Evolutionary conservation across 2,329 filamentous ascomycete genomes (phyloP), one percentile per base, ranked within the genome.

Genomic region (Colletotrichum viniferum): DNA sequence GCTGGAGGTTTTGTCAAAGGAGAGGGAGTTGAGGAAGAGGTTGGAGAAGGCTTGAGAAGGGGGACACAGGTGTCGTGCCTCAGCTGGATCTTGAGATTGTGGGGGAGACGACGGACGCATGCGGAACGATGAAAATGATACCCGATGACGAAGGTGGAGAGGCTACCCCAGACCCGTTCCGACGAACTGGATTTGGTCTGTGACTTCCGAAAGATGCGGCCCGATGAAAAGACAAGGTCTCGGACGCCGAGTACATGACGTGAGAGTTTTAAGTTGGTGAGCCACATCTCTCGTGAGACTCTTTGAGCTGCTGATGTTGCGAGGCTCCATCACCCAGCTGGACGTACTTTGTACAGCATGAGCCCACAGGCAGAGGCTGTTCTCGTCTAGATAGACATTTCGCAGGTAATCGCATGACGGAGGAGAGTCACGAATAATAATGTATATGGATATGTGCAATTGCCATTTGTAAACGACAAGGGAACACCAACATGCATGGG

Each of bases 1-100:
- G 87, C 82, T 98, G 80, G 95, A 98, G 86, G 94, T 95, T n/a
- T 89, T 92, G 79, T 96, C 98, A 81, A 92, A 91, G 83, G 90
- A 92, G 85, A 85, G 90, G 77, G 90, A 92, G 83, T 79, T 92
- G 80, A 83, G 89, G 78, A 87, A 89, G 82, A 83, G 87, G 77
- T 78, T 91, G 60, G 88, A 89, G 21, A 79, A 79, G 71, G 77
- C 80, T n/a, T 83, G 80, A 76, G n/a, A 28, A 18, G n/a, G 13
- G 14, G 36, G 14, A 48, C 14, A 14, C 24, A n/a, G 10, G n/a
- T 14, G 18, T 14, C 21, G 28, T 34, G n/a, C 32, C 24, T 9
- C 32, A 18, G 61, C 34, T 26, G 61, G 61, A 43, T 21, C 18
- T 43, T 14, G 58, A 52, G 18, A 16, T 28, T 13, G n/a, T 14